These are phyloP conservation scores for Heterobasidion irregulare DNA, from an alignment of 1,284 basidiomycete genomes.

Conservation along the genomic window DNA sequence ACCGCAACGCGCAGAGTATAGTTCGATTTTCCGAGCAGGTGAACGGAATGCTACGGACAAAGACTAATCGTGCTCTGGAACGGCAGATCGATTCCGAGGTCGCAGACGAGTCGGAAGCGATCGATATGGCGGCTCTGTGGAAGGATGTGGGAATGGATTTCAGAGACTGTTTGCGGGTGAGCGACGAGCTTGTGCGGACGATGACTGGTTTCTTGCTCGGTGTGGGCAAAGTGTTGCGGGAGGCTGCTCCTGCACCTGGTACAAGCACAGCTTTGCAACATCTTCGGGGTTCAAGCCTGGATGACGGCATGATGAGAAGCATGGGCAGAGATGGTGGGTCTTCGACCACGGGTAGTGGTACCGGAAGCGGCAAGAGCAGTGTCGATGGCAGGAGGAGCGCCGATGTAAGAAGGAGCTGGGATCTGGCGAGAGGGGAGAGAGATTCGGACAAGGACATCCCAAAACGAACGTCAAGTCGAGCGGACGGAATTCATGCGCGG, in stretches of 20 bases:
- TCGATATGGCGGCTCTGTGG: slow-evolving; percentile 53
- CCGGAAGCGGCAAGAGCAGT: slow-evolving; percentile 16
- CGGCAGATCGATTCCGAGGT: slow-evolving; percentile 69
- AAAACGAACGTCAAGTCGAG: slow-evolving; percentile 17
- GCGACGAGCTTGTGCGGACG: slow-evolving; percentile 68
- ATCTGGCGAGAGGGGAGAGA: slow-evolving; percentile 21
- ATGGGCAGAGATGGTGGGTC: slow-evolving; percentile 6
- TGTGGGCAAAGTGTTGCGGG: slow-evolving; percentile 59
- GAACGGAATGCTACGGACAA: slow-evolving; percentile 47
- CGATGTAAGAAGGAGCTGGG: slow-evolving; percentile 52
- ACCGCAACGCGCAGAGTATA: slow-evolving; percentile 52
- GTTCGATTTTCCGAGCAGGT: slow-evolving; percentile 56
- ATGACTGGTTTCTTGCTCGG: slow-evolving; percentile 68
- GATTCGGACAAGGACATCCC: slow-evolving; percentile 9
- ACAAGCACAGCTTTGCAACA: slow-evolving; percentile 24
- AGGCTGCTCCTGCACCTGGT: slow-evolving; percentile 27
- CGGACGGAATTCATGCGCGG: slow-evolving; percentile 13
- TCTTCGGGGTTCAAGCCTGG: slow-evolving; percentile 38
- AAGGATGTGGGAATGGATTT: slow-evolving; percentile 58
- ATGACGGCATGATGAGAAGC: slow-evolving; percentile 29
- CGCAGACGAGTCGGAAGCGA: slow-evolving; percentile 30
- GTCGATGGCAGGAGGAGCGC: slow-evolving; percentile 20
- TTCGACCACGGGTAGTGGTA: slow-evolving; percentile 10
- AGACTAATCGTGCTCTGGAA: slow-evolving; percentile 51
- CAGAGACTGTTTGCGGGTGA: slow-evolving; percentile 57